Evolutionary conservation across 164 flowering plant genomes (phyloP).

Genomic region (Aristolochia contorta): DNA sequence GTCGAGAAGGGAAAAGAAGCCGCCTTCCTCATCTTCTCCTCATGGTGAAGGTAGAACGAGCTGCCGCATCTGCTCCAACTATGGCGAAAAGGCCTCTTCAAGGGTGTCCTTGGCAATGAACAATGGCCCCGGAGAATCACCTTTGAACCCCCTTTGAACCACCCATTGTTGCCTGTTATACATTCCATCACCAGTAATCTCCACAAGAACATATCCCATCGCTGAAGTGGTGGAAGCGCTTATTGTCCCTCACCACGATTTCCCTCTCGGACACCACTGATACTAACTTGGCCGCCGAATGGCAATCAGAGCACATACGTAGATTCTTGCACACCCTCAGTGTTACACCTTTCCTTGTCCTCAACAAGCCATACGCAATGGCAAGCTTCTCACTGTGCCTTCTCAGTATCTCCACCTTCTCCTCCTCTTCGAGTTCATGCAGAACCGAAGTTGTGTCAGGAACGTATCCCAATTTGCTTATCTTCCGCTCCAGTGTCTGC

Average conservation of each 20-base stretch:
- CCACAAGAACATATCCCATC: slow-evolving; percentile 56
- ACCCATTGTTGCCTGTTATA: neutral
- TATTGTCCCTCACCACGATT: slow-evolving; percentile 55
- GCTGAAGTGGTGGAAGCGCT: slow-evolving; percentile 54
- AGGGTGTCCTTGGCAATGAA: no score
- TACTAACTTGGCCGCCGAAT: slow-evolving; percentile 43
- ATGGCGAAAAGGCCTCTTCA: no score
- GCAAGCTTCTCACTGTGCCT: slow-evolving; percentile 70
- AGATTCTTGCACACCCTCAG: slow-evolving; percentile 45
- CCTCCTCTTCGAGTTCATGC: slow-evolving; percentile 47
- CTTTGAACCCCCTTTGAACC: no score
- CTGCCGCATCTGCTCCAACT: no score
- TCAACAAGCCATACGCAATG: slow-evolving; percentile 42
- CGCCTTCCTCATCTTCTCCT: no score
- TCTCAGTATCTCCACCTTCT: slow-evolving; percentile 35
- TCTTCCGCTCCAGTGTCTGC: slow-evolving; percentile 37
- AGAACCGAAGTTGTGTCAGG: slow-evolving; percentile 43
- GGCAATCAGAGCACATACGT: slow-evolving; percentile 58
- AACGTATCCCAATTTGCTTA: slow-evolving; percentile 33
- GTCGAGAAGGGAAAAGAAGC: no score
- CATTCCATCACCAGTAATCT: slow-evolving; percentile 38
- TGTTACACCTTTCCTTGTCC: slow-evolving; percentile 26
- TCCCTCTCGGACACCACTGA: slow-evolving; percentile 45
- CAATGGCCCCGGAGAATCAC: no score
- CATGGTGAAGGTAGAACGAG: no score